Conservation (phyloP, 1,284 basidiomycete species). For the Paramarasmius palmivorus region DNA sequence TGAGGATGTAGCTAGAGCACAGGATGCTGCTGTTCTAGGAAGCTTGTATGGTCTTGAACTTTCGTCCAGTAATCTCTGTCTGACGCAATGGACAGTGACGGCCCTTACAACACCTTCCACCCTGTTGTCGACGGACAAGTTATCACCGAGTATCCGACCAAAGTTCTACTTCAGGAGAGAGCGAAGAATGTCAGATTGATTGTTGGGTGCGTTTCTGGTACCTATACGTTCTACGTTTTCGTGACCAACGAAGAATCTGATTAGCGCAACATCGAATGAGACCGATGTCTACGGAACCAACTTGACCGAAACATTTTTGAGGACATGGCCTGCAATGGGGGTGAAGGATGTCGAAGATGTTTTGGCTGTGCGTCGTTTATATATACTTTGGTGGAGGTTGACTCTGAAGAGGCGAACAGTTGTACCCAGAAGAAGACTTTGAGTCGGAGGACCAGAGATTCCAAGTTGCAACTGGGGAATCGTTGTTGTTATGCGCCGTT, state of each 20-base stretch:
- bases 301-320: no score
- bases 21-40: conserved; percentile 44
- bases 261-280: conserved; percentile 57
- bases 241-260: no score
- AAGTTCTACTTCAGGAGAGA: conserved; percentile 39
- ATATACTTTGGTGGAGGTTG: conserved; percentile 22
- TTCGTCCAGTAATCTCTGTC: not conserved
- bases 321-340: no score
- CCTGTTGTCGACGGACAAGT: conserved; percentile 50
- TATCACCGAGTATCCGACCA: conserved; percentile 47
- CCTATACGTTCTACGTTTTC: not conserved
- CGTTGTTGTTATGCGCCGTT: conserved; percentile 50
- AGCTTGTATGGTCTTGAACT: not conserved
- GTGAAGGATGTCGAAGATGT: conserved; percentile 32
- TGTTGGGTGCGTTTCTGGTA: conserved; percentile 44
- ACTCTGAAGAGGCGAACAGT: conserved; percentile 3
- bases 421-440: conserved; percentile 41
- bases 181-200: conserved; percentile 52
- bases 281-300: conserved; percentile 23
- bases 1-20: conserved; percentile 49
- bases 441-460: conserved; percentile 36
- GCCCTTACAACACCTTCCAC: conserved; percentile 37
- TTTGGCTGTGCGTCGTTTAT: conserved; percentile 26
- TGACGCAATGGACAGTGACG: conserved; percentile 22
- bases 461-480: conserved; percentile 47